phyloP scores from a whole-genome alignment of 768 basidiomycete genomes.

The Suillus alpinus region DNA sequence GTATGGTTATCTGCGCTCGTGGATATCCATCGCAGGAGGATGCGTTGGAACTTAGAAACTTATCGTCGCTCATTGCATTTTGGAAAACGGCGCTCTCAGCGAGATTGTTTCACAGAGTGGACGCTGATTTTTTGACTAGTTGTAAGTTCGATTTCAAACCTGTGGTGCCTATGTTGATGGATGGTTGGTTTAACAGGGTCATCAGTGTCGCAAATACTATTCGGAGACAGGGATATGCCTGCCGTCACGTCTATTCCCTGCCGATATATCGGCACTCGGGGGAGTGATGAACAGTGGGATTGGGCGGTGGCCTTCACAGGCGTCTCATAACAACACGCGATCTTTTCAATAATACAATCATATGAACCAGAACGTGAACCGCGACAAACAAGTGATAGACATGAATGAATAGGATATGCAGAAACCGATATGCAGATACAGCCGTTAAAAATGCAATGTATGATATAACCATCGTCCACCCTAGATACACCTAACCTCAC shows the following conservation, averaged over 20 bases:
- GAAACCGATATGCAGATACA: conserved; percentile 4
- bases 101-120: neutral
- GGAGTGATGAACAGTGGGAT: conserved; percentile 20
- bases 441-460: neutral
- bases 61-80: neutral
- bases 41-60: neutral
- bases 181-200: neutral
- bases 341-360: neutral
- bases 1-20: conserved; percentile 44
- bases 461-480: neutral
- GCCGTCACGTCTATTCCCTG: conserved; percentile 26
- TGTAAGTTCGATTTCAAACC: neutral
- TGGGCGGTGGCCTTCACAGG: conserved; percentile 29
- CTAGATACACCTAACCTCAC: conserved; percentile 11
- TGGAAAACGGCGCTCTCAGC: neutral
- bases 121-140: neutral
- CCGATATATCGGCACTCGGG: conserved; percentile 18
- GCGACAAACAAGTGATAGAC: neutral
- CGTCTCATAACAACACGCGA: conserved; percentile 10
- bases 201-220: conserved; percentile 8
- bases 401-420: neutral
- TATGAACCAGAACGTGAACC: neutral
- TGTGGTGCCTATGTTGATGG: neutral
- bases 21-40: conserved; percentile 11
- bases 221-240: conserved; percentile 19